phyloP scores from a whole-genome alignment of 2,329 filamentous ascomycete genomes.

The Neonectria sp. region DNA sequence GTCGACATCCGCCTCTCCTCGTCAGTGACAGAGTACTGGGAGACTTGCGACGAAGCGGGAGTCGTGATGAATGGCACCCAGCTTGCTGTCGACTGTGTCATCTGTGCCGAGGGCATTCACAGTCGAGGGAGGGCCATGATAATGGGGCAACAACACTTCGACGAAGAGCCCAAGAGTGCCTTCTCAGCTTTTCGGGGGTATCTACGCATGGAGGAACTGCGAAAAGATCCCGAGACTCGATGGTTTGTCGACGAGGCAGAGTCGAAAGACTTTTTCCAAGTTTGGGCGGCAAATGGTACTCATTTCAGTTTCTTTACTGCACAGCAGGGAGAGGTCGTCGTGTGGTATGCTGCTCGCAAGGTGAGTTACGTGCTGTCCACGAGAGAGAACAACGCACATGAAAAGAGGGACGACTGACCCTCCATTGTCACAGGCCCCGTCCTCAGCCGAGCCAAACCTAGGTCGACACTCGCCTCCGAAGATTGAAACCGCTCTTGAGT shows the following conservation, averaged over 20 bases:
- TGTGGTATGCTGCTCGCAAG: not conserved
- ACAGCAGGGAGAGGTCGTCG: not conserved
- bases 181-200: not conserved
- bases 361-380: not conserved
- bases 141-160: not conserved
- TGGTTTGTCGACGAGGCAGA: not conserved
- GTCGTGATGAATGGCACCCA: not conserved
- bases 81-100: not conserved
- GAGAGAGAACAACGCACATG: not conserved
- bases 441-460: not conserved
- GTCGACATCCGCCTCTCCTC: not conserved
- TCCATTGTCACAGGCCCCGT: not conserved
- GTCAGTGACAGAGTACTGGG: not conserved
- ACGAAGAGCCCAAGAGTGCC: not conserved
- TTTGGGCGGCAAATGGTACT: not conserved
- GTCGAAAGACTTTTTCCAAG: not conserved
- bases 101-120: not conserved
- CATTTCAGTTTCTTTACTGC: not conserved
- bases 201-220: not conserved
- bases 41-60: not conserved
- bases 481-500: not conserved
- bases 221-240: not conserved
- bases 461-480: not conserved
- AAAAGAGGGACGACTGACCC: not conserved
- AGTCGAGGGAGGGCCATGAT: not conserved